phyloP scores from a whole-genome alignment of 1,139 yeast genomes.

The Diutina neorugosa region DNA sequence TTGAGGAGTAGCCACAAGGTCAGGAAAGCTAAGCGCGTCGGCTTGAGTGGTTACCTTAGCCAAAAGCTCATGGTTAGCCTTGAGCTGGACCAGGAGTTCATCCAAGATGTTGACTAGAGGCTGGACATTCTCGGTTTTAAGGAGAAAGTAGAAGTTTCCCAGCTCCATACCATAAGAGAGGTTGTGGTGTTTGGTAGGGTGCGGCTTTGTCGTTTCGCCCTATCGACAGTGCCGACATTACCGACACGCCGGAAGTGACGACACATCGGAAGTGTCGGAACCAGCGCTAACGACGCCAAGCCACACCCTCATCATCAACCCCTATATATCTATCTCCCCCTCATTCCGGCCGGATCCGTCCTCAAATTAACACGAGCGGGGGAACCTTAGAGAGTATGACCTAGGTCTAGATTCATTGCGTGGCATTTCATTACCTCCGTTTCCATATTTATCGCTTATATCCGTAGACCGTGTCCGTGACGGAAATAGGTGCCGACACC shows the following conservation, averaged over 20 bases:
- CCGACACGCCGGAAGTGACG: neutral
- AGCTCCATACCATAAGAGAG: neutral
- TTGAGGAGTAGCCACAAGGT: neutral
- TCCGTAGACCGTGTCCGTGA: no score
- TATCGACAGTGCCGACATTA: neutral
- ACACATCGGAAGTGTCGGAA: neutral
- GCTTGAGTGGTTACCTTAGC: neutral
- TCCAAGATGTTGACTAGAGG: neutral
- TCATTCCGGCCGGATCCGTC: no score
- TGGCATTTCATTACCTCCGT: no score
- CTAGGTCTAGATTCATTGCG: no score
- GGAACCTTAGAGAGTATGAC: no score
- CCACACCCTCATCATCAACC: no score
- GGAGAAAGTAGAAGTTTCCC: slow-evolving; percentile 1
- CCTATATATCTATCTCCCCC: no score
- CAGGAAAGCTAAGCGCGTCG: neutral
- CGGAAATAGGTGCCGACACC: no score
- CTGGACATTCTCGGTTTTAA: slow-evolving; percentile 1
- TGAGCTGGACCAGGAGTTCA: neutral
- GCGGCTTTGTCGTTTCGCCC: neutral
- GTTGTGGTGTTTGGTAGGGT: neutral
- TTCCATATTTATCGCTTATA: no score
- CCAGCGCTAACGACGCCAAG: no score
- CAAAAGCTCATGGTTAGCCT: neutral
- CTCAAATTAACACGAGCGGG: no score